Evolutionary conservation across 2,329 filamentous ascomycete genomes (phyloP), one percentile per base, ranked within the genome.

Genomic region (Delphinella strobiligena): DNA sequence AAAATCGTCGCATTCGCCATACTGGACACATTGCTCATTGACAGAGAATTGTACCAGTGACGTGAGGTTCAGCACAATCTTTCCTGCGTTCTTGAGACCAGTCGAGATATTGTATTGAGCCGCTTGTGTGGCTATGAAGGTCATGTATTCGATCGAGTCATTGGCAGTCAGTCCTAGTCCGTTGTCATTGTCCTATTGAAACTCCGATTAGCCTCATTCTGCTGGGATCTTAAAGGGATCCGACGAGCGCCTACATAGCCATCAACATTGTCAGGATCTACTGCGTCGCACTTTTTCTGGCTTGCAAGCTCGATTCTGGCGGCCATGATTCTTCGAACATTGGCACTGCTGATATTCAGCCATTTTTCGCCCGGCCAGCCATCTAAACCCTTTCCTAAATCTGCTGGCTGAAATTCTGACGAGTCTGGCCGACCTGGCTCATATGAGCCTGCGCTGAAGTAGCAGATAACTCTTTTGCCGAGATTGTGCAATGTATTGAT

Each of bases 371-470:
- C 73, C 0, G 64, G 64, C 80, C 81, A 85, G 4, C 73, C 78
- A 9, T 74, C 64, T 4, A 85, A 60, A 4, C 59, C 56, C 3
- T 67, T 66, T 15, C 80, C 80, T 31, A 76, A 54, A 47, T 83
- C 80, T 0, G 58, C 54, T 1, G 62, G 45, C 5, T 61, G 51
- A 51, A 83, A 84, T 4, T 71, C 49, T 19, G 51, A 53, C 14
- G 67, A 65, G 52, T 85, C 81, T 1, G 66, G 58, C 3, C 80
- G 68, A 62, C 69, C 74, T 37, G 74, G 54, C 57, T 86, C 81
- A 49, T 71, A 82, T 5, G 74, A 78, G 1, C 81, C 81, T 0
- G 78, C 79, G 37, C 75, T 80, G 61, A 85, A 85, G 60, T 86
- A 86, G 63, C 81, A 86, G 43, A 85, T 78, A 39, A 83, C 72